A percentile compares a stretch with the other conserved stretches of the same genome.
Evolutionary conservation across 805 yeast genomes (phyloP).

Genomic region (Hyphopichia homilentoma): DNA sequence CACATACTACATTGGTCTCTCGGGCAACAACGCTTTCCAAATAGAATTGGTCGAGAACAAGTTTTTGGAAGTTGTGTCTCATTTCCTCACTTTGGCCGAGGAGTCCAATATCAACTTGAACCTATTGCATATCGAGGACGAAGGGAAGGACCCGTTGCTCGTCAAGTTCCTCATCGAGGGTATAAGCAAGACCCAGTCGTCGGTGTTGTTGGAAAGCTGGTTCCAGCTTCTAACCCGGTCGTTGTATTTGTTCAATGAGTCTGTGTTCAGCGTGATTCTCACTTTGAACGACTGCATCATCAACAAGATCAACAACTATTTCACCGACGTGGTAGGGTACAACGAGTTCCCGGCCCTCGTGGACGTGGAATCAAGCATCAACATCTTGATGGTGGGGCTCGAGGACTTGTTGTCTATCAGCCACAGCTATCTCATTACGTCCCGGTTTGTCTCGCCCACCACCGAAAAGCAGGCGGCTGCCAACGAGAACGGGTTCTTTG

Average conservation of each 20-base stretch:
- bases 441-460: slow-evolving; percentile 15
- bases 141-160: slow-evolving; percentile 25
- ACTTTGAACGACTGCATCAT: slow-evolving; percentile 52
- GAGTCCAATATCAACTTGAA: slow-evolving; percentile 22
- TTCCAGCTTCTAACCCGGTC: slow-evolving; percentile 48
- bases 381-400: slow-evolving; percentile 52
- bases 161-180: slow-evolving; percentile 49
- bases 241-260: slow-evolving; percentile 46
- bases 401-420: slow-evolving; percentile 62
- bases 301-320: slow-evolving; percentile 31
- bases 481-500: slow-evolving; percentile 52
- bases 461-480: slow-evolving; percentile 9
- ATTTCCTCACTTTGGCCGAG: slow-evolving; percentile 28
- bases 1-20: slow-evolving; percentile 15
- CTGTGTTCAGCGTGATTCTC: slow-evolving; percentile 53
- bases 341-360: slow-evolving; percentile 10
- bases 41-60: slow-evolving; percentile 27
- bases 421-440: slow-evolving; percentile 49
- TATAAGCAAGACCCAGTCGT: slow-evolving; percentile 40
- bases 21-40: slow-evolving; percentile 8
- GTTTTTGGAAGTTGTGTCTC: slow-evolving; percentile 24
- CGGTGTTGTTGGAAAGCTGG: slow-evolving; percentile 45
- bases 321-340: slow-evolving; percentile 19
- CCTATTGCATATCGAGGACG: slow-evolving; percentile 27
- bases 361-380: slow-evolving; percentile 42